Base-by-base conservation (phyloP, 805 yeast species). In the Jamesozyma piceae region DNA sequence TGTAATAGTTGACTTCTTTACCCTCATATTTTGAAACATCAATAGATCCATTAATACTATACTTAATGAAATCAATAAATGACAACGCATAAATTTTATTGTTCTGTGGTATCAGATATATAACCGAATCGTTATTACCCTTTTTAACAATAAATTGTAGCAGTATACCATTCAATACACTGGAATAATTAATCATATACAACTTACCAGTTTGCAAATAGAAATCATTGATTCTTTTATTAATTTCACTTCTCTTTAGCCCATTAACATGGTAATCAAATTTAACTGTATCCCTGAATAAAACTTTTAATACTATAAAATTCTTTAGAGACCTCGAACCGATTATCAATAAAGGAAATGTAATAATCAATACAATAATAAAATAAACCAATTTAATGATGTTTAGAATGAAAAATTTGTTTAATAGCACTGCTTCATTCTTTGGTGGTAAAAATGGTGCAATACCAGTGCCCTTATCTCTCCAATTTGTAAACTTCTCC, bases 381-480 rank as follows among this genome's bases (percentile, higher is more conserved):
- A 11, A 22, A 10, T 36, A 19, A 14, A 34, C 15, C 14, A 19
- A 4, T 9, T 13, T 15, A 20, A 34, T 5, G 14, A 27, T 8
- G 13, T 39, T 40, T 36, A 19, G 35, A 5, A 15, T 11, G 4
- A 37, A 24, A 5, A 15, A 24, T 11, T 14, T 32, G 15, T 30
- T 26, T 17, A 29, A 40, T 14, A 32, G 15, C 14, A 37, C 14
- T 13, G 33, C 19, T 17, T 35, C 44, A 14, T 39, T 49, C 57
- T 34, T 58, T 46, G n/a, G 64, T 1, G 95, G 95, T 65, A 82
- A 67, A 51, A 86, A 87, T 2, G 96, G 96, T 0, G 95, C 80
- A 29, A 88, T 83, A n/a, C 96, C 96, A 1, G 96, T 88, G 4
- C 90, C 92, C 48, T 79, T 83, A 57, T 87, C 96, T 62, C 95